Conservation (phyloP, 78 protist genomes). For the Speleostelium caveatum region DNA sequence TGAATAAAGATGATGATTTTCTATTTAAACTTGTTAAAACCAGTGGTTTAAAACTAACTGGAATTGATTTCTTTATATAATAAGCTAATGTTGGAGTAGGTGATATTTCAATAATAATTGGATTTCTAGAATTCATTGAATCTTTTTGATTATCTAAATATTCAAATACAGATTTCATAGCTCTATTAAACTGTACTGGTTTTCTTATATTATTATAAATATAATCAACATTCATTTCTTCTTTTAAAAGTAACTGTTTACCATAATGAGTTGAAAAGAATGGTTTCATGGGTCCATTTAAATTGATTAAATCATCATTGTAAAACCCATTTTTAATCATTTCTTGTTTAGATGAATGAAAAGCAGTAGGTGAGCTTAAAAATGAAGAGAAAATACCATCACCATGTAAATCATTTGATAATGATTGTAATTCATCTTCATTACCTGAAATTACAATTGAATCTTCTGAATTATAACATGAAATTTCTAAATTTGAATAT, state of each 20-base stretch:
- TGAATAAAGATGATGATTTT: background rate
- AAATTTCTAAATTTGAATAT: slow-evolving; percentile 26
- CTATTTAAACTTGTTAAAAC: background rate
- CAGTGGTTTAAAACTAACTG: slow-evolving; percentile 3
- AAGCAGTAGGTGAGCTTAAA: slow-evolving; percentile 52
- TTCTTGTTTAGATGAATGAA: slow-evolving; percentile 45
- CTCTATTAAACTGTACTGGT: background rate
- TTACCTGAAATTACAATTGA: slow-evolving; percentile 46
- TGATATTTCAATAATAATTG: slow-evolving; percentile 46
- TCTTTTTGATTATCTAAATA: background rate
- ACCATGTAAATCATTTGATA: background rate
- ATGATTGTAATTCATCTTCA: background rate
- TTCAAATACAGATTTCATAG: background rate
- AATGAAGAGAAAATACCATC: slow-evolving; percentile 12
- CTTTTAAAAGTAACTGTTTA: background rate
- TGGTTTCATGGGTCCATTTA: background rate
- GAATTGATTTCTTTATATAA: background rate
- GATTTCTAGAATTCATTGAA: background rate
- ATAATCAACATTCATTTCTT: background rate
- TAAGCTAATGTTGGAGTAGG: slow-evolving; percentile 47
- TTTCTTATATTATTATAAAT: background rate
- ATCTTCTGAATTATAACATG: slow-evolving; percentile 54
- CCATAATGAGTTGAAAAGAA: slow-evolving; percentile 40
- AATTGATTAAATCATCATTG: background rate
- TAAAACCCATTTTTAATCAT: background rate